Conservation (phyloP, 2,329 filamentous ascomycete genomes). For the Zasmidium angulare region DNA sequence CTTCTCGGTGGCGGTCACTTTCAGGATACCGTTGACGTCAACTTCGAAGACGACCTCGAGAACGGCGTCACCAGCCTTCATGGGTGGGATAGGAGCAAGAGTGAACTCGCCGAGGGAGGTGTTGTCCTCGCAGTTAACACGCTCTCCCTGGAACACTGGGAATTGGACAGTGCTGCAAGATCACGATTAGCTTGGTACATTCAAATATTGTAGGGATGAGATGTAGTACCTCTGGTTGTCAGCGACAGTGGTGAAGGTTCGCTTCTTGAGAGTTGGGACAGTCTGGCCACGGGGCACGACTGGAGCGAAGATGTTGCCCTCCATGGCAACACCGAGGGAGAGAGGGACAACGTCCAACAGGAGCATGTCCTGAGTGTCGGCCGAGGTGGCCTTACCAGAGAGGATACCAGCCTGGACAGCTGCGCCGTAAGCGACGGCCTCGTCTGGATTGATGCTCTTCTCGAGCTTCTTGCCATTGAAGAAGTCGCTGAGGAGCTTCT, state of each 20-base stretch:
- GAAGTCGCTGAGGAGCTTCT: constrained; percentile 98
- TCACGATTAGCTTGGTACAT: too few relatives aligned
- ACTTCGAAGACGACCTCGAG: constrained; percentile 99
- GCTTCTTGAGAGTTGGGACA: constrained; percentile 9
- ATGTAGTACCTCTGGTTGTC: constrained; percentile 10
- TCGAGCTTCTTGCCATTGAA: constrained; percentile 99
- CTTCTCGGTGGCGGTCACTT: constrained; percentile 99
- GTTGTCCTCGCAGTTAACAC: constrained; percentile 98
- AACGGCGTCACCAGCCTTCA: constrained; percentile 93
- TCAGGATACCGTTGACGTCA: constrained; percentile 94
- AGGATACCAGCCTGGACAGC: constrained; percentile 98
- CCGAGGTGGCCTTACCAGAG: constrained; percentile 94
- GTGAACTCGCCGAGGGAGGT: constrained; percentile 97
- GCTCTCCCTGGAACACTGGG: constrained; percentile 78
- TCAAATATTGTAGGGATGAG: neutral
- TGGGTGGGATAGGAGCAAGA: constrained; percentile 68
- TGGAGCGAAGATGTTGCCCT: constrained; percentile 97
- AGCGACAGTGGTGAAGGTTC: constrained; percentile 83
- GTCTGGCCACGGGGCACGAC: constrained; percentile 68
- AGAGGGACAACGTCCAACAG: constrained; percentile 95
- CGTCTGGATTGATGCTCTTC: constrained; percentile 99
- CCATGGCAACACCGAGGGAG: constrained; percentile 98
- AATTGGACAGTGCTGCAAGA: constrained; percentile 76
- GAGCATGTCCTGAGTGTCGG: constrained; percentile 90
- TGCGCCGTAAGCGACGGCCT: constrained; percentile 98